Percentiles rank a stretch among this genome's conserved stretches.
phyloP scores from a whole-genome alignment of 306 rosid species.

The Dalbergia cochinchinensis region DNA sequence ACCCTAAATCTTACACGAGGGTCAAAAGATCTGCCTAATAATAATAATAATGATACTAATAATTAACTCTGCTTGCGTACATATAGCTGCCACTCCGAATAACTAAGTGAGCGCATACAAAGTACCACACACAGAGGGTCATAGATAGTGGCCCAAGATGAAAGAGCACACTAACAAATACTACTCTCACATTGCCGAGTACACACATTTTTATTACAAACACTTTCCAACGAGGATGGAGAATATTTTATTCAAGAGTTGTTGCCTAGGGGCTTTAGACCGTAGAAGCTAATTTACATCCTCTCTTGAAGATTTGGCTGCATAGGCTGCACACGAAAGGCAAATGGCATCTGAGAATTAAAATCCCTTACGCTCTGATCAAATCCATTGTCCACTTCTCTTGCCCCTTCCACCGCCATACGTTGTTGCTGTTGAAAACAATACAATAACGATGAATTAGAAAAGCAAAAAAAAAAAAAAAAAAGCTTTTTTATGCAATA shows the following conservation, averaged over 20 bases:
- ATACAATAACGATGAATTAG: background rate
- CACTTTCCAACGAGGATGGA: no score
- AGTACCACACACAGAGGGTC: no score
- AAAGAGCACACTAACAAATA: no score
- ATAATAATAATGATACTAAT: no score
- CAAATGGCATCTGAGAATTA: slow-evolving; percentile 68
- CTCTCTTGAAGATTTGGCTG: slow-evolving; percentile 94
- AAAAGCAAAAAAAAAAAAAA: background rate
- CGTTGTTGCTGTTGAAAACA: slow-evolving; percentile 53
- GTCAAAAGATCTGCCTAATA: no score
- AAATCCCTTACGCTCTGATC: slow-evolving; percentile 60
- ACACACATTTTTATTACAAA: no score
- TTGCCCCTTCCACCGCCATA: slow-evolving; percentile 60
- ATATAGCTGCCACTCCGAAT: no score
- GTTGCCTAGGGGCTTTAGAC: background rate
- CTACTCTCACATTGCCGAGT: no score
- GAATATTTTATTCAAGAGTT: background rate
- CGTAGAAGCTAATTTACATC: slow-evolving; percentile 42
- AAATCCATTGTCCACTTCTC: slow-evolving; percentile 62
- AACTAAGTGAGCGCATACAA: no score
- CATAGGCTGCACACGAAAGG: slow-evolving; percentile 84
- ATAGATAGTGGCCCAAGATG: no score
- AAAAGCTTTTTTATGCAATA: background rate
- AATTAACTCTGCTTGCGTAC: no score
- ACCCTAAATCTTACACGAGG: no score